phyloP scores from a whole-genome alignment of 78 protist genomes.

The Dictyostelium citrinum region DNA sequence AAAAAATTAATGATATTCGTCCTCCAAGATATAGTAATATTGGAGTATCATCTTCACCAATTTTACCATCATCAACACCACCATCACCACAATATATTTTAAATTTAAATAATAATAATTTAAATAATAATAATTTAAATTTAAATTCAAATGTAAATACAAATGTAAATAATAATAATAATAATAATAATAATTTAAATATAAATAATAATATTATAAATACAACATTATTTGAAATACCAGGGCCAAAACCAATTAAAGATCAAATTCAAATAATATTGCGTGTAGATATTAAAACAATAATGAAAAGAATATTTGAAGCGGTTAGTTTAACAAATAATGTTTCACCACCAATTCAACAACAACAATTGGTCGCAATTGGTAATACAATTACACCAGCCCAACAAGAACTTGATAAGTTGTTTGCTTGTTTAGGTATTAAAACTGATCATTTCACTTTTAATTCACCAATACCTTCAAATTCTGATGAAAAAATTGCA shows the following conservation, averaged over 20 bases:
- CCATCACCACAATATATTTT: not conserved
- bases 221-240: not conserved
- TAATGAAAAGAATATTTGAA: not conserved
- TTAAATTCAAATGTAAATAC: not conserved
- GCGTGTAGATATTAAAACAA: not conserved
- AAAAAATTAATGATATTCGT: not conserved
- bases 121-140: not conserved
- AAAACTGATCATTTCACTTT: not conserved
- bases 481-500: slow-evolving; percentile 1
- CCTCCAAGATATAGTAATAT: slow-evolving; percentile 14
- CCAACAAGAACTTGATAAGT: slow-evolving; percentile 5
- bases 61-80: not conserved
- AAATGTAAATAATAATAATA: not conserved
- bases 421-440: not conserved
- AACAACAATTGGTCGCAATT: not conserved
- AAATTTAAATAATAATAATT: not conserved
- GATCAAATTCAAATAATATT: not conserved
- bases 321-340: not conserved
- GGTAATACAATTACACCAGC: not conserved
- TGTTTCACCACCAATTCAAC: not conserved
- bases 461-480: slow-evolving; percentile 19
- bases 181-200: not conserved
- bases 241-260: not conserved
- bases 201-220: not conserved
- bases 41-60: not conserved